Conservation (phyloP, 805 yeast species). For the Barnettozyma populi region DNA sequence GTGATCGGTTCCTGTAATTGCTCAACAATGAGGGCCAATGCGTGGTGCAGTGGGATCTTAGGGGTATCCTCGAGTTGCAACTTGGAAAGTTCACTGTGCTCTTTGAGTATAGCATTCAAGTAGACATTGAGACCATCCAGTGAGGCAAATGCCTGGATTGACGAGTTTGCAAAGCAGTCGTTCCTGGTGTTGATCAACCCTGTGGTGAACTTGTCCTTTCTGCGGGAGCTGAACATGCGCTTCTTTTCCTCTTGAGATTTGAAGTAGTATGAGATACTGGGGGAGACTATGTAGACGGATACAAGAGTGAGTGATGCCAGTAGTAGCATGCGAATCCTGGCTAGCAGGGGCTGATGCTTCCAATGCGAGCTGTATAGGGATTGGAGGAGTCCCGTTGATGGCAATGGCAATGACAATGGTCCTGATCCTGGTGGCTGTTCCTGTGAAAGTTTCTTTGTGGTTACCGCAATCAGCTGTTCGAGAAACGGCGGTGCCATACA, state of each 20-base stretch:
- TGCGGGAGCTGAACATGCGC: conserved; percentile 34
- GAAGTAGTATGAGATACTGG: conserved; percentile 21
- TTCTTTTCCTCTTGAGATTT: conserved; percentile 17
- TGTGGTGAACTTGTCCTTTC: conserved; percentile 72
- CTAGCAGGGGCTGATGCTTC: conserved; percentile 13
- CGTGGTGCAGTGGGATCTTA: conserved; percentile 49
- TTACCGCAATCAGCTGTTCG: neutral
- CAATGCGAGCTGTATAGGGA: conserved; percentile 19
- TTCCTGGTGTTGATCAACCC: conserved; percentile 79
- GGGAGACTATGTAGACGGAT: conserved; percentile 29
- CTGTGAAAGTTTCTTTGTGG: neutral
- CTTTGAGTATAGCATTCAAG: conserved; percentile 34
- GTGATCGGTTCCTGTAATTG: conserved; percentile 60
- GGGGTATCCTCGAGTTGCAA: conserved; percentile 25
- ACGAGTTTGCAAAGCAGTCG: conserved; percentile 90
- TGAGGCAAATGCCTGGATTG: conserved; percentile 72
- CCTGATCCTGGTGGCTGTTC: neutral
- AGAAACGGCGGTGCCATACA: neutral
- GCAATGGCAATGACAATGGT: neutral
- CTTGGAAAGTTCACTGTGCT: conserved; percentile 13
- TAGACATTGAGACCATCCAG: conserved; percentile 55
- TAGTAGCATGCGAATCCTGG: conserved; percentile 21
- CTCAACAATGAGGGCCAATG: conserved; percentile 44
- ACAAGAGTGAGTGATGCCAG: conserved; percentile 19
- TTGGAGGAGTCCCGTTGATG: conserved; percentile 7